Conservation (phyloP, 1,139 yeast species). For the Sugiyamaella sp. region DNA sequence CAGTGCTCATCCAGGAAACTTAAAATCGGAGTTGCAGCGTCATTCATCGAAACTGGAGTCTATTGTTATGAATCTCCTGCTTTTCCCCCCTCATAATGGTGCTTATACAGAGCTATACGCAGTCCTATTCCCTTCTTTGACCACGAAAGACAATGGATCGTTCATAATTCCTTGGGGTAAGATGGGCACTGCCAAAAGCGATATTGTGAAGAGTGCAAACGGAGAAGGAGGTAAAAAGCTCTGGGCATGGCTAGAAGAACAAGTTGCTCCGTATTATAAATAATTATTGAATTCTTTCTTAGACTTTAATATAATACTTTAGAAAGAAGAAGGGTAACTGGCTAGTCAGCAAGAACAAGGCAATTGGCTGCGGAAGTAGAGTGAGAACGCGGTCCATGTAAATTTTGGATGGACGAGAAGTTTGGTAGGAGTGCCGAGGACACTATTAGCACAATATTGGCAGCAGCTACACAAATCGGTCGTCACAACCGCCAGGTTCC, state of each 20-base stretch:
- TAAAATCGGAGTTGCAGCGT: conserved; percentile 49
- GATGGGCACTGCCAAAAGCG: conserved; percentile 30
- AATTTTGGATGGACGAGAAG: too few species aligned
- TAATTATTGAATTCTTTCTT: too few species aligned
- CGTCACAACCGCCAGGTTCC: too few species aligned
- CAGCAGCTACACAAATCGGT: too few species aligned
- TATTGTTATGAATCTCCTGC: conserved; percentile 9
- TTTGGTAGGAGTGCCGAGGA: too few species aligned
- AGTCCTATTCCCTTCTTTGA: conserved; percentile 46
- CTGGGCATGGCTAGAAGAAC: conserved; percentile 40
- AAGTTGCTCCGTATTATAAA: conserved; percentile 18
- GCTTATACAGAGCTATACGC: conserved; percentile 49
- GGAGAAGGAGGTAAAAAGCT: conserved; percentile 41
- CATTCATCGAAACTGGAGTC: conserved; percentile 35
- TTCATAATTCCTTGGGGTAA: conserved; percentile 39
- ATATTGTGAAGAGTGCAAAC: conserved; percentile 35
- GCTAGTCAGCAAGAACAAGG: too few species aligned
- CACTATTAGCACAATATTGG: too few species aligned
- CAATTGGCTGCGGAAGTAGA: too few species aligned
- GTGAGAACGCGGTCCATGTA: too few species aligned
- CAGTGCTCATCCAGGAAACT: conserved; percentile 53
- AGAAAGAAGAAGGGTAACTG: too few species aligned
- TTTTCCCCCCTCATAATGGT: conserved; percentile 39
- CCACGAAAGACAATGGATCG: conserved; percentile 42
- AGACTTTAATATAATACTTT: too few species aligned